Conservation (phyloP, 2,329 filamentous ascomycete genomes). For the Diplocarpon mali region DNA sequence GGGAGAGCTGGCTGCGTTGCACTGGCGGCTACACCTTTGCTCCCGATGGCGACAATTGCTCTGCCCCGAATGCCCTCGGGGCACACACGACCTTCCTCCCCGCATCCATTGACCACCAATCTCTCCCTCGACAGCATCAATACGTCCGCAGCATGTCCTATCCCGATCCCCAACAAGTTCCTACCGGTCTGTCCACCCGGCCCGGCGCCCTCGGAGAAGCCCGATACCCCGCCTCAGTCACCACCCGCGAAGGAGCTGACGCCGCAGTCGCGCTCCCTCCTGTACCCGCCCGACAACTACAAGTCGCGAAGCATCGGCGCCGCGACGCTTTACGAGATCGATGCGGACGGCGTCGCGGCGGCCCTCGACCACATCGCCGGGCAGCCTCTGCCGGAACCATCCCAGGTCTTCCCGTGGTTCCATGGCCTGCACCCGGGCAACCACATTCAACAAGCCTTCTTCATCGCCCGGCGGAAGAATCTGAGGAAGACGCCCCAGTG, state of each 20-base stretch:
- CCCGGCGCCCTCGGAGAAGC: conserved; percentile 44
- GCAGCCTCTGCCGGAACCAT: conserved; percentile 73
- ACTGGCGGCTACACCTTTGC: background rate
- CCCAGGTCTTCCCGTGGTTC: conserved; percentile 90
- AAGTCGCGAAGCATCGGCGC: conserved; percentile 38
- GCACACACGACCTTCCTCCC: conserved; percentile 28
- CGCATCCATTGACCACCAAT: conserved; percentile 37
- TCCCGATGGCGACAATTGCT: conserved; percentile 29
- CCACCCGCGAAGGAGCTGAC: conserved; percentile 46
- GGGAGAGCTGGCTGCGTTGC: conserved; percentile 2
- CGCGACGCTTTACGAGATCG: conserved; percentile 60
- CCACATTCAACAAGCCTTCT: conserved; percentile 80
- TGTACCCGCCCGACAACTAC: conserved; percentile 63
- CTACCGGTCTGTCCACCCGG: conserved; percentile 82
- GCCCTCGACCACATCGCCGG: conserved; percentile 67
- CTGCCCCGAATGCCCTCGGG: conserved; percentile 36
- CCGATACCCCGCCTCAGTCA: conserved; percentile 54
- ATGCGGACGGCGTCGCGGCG: conserved; percentile 53
- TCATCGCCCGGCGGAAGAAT: conserved; percentile 64
- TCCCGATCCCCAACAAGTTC: conserved; percentile 76
- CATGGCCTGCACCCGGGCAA: conserved; percentile 88
- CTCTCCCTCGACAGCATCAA: conserved; percentile 41
- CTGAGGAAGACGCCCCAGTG: conserved; percentile 62
- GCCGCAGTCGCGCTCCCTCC: conserved; percentile 52
- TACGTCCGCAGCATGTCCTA: conserved; percentile 41